phyloP scores from a whole-genome alignment of 257 asterid species.

The Salvia hispanica region DNA sequence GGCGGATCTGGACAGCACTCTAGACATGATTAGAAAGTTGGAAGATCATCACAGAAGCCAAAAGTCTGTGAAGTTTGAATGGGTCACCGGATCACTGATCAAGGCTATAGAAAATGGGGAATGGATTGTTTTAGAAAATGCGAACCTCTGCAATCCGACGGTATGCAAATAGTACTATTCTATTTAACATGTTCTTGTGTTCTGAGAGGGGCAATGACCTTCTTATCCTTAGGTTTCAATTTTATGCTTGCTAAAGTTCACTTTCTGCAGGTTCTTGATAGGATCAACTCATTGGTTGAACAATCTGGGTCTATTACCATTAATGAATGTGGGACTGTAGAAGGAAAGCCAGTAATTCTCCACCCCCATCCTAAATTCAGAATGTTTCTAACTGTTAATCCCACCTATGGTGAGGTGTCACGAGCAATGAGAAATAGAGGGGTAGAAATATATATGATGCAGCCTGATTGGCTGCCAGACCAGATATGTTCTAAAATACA shows the following conservation, averaged over 20 bases:
- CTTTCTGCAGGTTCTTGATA: constrained; percentile 83
- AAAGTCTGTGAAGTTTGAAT: constrained; percentile 78
- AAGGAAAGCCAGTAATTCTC: constrained; percentile 80
- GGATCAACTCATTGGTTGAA: constrained; percentile 98
- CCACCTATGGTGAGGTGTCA: constrained; percentile 90
- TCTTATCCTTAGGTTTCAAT: background rate
- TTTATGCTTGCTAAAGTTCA: background rate
- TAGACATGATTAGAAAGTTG: constrained; percentile 54
- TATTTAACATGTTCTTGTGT: constrained; percentile 14
- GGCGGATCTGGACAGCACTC: constrained; percentile 58
- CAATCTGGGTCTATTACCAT: constrained; percentile 93
- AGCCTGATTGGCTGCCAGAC: constrained; percentile 60
- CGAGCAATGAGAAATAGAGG: constrained; percentile 99
- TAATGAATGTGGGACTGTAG: constrained; percentile 90
- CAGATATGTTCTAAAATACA: constrained; percentile 32
- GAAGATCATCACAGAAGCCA: constrained; percentile 42
- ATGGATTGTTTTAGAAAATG: constrained; percentile 96
- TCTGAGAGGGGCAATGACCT: background rate
- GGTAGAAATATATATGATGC: constrained; percentile 84
- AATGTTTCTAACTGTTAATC: constrained; percentile 93
- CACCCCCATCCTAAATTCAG: constrained; percentile 91
- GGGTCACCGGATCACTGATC: constrained; percentile 89
- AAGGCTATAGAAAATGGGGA: constrained; percentile 97
- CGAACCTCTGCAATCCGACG: constrained; percentile 99
- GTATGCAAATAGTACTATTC: constrained; percentile 55